Evolutionary conservation across 2,329 filamentous ascomycete species (phyloP).

Genomic region (Fusarium mundagurra): DNA sequence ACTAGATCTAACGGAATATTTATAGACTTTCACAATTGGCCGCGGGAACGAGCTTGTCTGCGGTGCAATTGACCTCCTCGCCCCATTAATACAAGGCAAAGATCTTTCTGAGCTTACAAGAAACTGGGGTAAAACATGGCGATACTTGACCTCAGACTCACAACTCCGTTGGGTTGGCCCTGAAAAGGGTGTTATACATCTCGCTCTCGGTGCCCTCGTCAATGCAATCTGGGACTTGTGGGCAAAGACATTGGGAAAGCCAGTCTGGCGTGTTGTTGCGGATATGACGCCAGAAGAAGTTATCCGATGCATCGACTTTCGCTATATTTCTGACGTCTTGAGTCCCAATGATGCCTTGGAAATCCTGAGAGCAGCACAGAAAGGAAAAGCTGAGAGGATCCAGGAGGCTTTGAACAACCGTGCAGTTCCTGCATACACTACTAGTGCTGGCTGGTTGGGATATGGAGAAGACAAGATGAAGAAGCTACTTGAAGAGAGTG

Average conservation of each 20-base stretch:
- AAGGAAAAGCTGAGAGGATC: not conserved
- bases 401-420: not conserved
- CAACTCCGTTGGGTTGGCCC: constrained; percentile 94
- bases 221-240: constrained; percentile 98
- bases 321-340: constrained; percentile 84
- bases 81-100: constrained; percentile 76
- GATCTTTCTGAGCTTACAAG: constrained; percentile 79
- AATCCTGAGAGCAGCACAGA: not conserved
- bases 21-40: constrained; percentile 79
- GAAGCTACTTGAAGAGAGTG: not conserved
- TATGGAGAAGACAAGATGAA: not conserved
- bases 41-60: constrained; percentile 94
- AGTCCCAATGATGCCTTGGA: not conserved
- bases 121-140: constrained; percentile 90
- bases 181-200: constrained; percentile 92
- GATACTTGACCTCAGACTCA: constrained; percentile 85
- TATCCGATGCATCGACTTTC: constrained; percentile 88
- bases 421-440: not conserved
- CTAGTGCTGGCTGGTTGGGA: not conserved
- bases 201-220: constrained; percentile 86
- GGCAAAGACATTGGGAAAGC: constrained; percentile 86
- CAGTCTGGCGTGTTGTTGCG: constrained; percentile 87
- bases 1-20: not conserved
- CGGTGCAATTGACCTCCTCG: constrained; percentile 82
- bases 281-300: constrained; percentile 91